Base-by-base conservation (phyloP, 345 rosid genomes). In the Microcos paniculata region DNA sequence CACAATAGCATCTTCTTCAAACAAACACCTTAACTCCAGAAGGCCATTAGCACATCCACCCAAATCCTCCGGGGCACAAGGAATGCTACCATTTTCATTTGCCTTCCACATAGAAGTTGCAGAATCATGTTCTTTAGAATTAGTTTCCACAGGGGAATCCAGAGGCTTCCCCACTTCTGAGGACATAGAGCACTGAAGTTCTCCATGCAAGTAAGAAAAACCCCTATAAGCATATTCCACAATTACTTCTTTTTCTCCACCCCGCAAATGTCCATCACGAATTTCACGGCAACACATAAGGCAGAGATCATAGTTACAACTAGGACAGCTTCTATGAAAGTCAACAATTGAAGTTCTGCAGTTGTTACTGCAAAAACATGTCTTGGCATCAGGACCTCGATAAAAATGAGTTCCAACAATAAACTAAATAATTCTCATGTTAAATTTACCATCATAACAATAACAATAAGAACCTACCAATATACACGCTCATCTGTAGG, bases 311-410 rank as follows among this genome's bases (percentile, higher is more conserved):
- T 72, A 83, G 2, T 59, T 33, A 81, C 94, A 90, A 46, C 24
- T 79, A 5, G 73, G 77, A 77, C 94, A 90, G 79, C 82, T 86
- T 73, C 91, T 77, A 75, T 87, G 90, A 21, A 80, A 78, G 80
- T 90, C 91, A 78, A 79, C 79, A 31, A 90, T 87, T 0, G 94
- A 83, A 33, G 97, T 88, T 70, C 76, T 78, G 85, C 94, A 92
- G 76, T 76, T 82, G 80, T 90, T 80, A 68, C 92, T 89, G 87
- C 80, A 72, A 57, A 26, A 30, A 76, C 45, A 48, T 6, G 43
- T 33, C 21, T 65, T 35, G 30, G 61, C 16, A 35, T 68, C 24
- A 77, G 42, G 15, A 51, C 38, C 33, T 51, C 52, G 11, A 49
- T 24, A 67, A 78, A 18, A 9, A 49, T 49, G 42, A 63, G 79